Conservation (phyloP, 2,329 filamentous ascomycete species). For the Botrytis pseudocinerea region DNA sequence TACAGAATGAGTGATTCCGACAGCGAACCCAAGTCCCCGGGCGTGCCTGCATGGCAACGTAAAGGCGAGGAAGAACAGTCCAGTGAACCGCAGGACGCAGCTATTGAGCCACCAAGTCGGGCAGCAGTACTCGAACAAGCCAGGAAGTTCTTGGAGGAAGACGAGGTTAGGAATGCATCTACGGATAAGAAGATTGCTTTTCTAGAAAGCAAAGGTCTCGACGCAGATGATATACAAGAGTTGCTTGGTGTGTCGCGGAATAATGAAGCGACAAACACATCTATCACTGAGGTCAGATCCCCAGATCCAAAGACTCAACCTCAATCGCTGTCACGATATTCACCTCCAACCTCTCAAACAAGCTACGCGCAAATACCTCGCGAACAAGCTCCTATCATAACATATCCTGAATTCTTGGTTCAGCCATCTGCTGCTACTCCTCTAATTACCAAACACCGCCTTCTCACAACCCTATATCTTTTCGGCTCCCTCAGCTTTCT, state of each 20-base stretch:
- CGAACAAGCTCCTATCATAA: slow-evolving; percentile 58
- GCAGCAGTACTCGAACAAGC: slow-evolving; percentile 62
- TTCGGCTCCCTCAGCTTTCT: slow-evolving; percentile 59
- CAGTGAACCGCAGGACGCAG: slow-evolving; percentile 6
- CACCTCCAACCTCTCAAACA: slow-evolving; percentile 5
- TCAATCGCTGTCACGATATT: not conserved
- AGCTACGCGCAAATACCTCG: slow-evolving; percentile 48
- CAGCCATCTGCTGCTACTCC: slow-evolving; percentile 56
- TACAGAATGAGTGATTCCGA: slow-evolving; percentile 38
- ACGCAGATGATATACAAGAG: slow-evolving; percentile 64
- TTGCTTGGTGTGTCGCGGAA: slow-evolving; percentile 52
- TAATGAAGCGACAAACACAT: slow-evolving; percentile 32
- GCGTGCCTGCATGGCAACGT: slow-evolving; percentile 36
- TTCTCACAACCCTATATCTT: slow-evolving; percentile 60
- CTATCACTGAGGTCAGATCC: slow-evolving; percentile 5
- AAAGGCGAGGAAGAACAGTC: slow-evolving; percentile 19
- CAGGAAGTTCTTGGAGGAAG: slow-evolving; percentile 72
- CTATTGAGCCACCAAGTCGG: slow-evolving; percentile 27
- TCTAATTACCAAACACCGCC: slow-evolving; percentile 59
- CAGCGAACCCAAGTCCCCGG: slow-evolving; percentile 26
- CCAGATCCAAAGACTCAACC: not conserved
- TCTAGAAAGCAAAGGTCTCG: slow-evolving; percentile 73
- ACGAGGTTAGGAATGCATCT: slow-evolving; percentile 67
- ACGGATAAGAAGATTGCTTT: slow-evolving; percentile 75
- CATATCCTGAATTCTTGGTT: slow-evolving; percentile 69